Conservation (phyloP, 2,329 filamentous ascomycete species). For the Dactylonectria estremocensis region DNA sequence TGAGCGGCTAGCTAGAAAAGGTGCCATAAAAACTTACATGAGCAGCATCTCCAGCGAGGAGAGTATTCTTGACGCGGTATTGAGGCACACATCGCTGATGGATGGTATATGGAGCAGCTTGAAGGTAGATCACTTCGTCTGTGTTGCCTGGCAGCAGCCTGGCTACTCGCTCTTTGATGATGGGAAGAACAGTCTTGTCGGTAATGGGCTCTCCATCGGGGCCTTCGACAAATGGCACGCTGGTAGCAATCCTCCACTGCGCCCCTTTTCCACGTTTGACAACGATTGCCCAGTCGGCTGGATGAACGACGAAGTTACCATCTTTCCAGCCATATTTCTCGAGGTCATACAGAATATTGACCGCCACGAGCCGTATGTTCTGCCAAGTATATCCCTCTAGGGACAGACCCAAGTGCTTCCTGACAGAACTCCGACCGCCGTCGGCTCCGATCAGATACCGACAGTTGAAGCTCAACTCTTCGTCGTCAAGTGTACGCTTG, state of each 20-base stretch:
- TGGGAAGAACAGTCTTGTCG: constrained; percentile 10
- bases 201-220: constrained; percentile 11
- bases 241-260: constrained; percentile 17
- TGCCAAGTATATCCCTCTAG: constrained; percentile 15
- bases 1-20: neutral
- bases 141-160: constrained; percentile 12
- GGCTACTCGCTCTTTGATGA: constrained; percentile 12
- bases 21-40: constrained; percentile 12
- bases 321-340: constrained; percentile 15
- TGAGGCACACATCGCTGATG: constrained; percentile 14
- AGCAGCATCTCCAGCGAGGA: constrained; percentile 15
- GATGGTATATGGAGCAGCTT: constrained; percentile 16
- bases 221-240: constrained; percentile 5
- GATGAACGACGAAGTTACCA: constrained; percentile 12
- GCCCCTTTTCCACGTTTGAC: constrained; percentile 16
- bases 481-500: constrained; percentile 8
- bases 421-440: constrained; percentile 14
- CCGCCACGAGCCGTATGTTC: constrained; percentile 11
- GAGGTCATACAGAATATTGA: constrained; percentile 15
- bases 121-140: constrained; percentile 10
- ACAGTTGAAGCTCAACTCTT: constrained; percentile 11
- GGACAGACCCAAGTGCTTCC: constrained; percentile 12
- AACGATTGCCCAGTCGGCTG: constrained; percentile 16
- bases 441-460: constrained; percentile 15
- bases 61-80: constrained; percentile 15